Conservation (phyloP, 345 rosid genomes). For the Acer campestre region DNA sequence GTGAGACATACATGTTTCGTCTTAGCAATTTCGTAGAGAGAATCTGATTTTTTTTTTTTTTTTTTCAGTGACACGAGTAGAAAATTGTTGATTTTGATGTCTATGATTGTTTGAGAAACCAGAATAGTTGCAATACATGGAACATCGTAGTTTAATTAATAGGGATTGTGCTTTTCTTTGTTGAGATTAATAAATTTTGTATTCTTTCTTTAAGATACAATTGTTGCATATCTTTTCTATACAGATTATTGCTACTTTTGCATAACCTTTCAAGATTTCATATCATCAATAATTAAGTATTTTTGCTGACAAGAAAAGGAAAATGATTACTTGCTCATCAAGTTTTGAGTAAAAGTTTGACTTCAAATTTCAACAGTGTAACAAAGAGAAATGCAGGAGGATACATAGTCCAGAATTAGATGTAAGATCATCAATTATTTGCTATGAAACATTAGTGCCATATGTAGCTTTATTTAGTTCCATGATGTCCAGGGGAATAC, state of each 20-base stretch:
- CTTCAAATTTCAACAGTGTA: not conserved
- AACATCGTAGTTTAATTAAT: not conserved
- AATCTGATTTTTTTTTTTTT: not conserved
- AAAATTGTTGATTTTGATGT: not conserved
- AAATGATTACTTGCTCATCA: too few relatives aligned
- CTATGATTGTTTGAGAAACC: not conserved
- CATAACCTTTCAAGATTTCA: too few relatives aligned
- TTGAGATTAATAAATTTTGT: not conserved
- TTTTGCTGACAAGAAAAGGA: too few relatives aligned
- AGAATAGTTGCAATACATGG: not conserved
- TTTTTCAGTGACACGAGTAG: not conserved
- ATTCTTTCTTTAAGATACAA: not conserved
- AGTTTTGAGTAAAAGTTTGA: not conserved
- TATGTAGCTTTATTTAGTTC: not conserved
- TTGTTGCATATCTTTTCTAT: not conserved
- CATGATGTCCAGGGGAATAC: not conserved
- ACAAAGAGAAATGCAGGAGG: not conserved
- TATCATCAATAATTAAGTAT: too few relatives aligned
- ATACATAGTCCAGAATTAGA: not conserved
- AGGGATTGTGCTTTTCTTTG: not conserved
- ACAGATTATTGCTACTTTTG: too few relatives aligned
- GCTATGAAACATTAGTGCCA: not conserved
- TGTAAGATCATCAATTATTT: not conserved
- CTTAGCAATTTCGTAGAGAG: not conserved
- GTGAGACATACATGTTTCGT: not conserved